These are phyloP conservation scores for Eutypa lata DNA, from an alignment of 2,329 filamentous ascomycete species.

Conservation along the genomic window DNA sequence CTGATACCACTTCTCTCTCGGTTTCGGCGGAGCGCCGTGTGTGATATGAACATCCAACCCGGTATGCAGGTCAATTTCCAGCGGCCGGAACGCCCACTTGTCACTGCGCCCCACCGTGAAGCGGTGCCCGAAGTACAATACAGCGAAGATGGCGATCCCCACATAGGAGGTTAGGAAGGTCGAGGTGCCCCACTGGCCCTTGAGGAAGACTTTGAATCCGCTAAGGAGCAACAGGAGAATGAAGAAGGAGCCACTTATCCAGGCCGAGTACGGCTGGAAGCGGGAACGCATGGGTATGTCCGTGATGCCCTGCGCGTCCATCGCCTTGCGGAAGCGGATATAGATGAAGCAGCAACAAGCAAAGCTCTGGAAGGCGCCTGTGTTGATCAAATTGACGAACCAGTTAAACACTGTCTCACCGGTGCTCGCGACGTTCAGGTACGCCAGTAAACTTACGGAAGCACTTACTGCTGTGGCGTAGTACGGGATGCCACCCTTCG, in stretches of 20 bases:
- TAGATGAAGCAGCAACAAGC: conserved; percentile 52
- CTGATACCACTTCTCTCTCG: conserved; percentile 1
- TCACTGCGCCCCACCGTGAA: conserved; percentile 27
- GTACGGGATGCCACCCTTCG: conserved; percentile 38
- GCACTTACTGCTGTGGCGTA: conserved; percentile 41
- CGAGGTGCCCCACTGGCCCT: conserved; percentile 49
- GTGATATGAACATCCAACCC: conserved; percentile 28
- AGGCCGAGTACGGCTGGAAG: conserved; percentile 56
- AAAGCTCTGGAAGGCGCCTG: conserved; percentile 51
- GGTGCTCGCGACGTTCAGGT: conserved; percentile 57
- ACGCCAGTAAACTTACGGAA: conserved; percentile 56
- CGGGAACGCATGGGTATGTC: conserved; percentile 47
- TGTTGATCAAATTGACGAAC: conserved; percentile 53
- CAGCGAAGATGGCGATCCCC: conserved; percentile 58
- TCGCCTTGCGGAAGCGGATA: conserved; percentile 54
- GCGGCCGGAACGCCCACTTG: conserved; percentile 45
- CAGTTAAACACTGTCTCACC: conserved; percentile 59
- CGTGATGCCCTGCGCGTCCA: conserved; percentile 37
- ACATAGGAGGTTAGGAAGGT: conserved; percentile 62
- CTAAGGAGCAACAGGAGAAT: conserved; percentile 54
- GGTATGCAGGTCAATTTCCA: conserved; percentile 50
- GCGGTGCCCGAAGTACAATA: conserved; percentile 50
- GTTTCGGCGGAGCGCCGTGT: not conserved
- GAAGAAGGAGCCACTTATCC: conserved; percentile 47
- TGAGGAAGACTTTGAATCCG: conserved; percentile 62